phyloP scores from a whole-genome alignment of 2,329 filamentous ascomycete species.

The Hymenoscyphus albidus region DNA sequence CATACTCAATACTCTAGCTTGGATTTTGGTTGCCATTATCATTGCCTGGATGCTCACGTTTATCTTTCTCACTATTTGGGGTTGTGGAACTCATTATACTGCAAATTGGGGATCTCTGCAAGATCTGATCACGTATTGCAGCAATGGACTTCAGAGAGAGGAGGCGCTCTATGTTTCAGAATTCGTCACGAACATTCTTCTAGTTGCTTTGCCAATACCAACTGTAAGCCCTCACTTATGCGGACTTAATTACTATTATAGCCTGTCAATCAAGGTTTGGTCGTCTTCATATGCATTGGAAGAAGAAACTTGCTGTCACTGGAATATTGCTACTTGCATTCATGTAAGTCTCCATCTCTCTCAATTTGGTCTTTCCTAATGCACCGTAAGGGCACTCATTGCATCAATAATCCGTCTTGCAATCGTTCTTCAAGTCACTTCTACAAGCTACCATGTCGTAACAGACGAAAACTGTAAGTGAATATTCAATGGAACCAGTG shows the following conservation, averaged over 20 bases:
- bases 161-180: constrained; percentile 10
- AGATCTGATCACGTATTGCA: background rate
- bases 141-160: background rate
- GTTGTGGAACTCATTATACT: constrained; percentile 9
- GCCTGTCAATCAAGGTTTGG: background rate
- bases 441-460: background rate
- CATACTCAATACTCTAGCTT: constrained; percentile 8
- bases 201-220: constrained; percentile 8
- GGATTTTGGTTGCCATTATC: constrained; percentile 9
- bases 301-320: constrained; percentile 9
- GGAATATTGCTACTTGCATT: constrained; percentile 8
- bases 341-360: constrained; percentile 2
- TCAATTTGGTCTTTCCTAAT: background rate
- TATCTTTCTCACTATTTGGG: constrained; percentile 10
- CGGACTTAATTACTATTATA: background rate
- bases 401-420: constrained; percentile 8
- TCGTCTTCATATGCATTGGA: background rate
- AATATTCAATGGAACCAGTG: background rate
- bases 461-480: background rate
- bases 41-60: constrained; percentile 9
- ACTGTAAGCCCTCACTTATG: background rate
- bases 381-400: background rate
- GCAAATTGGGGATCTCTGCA: constrained; percentile 1
- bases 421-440: constrained; percentile 4
- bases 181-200: constrained; percentile 6